Evolutionary conservation across 2,329 filamentous ascomycete species (phyloP).

Genomic region (Penicillium sclerotiorum): DNA sequence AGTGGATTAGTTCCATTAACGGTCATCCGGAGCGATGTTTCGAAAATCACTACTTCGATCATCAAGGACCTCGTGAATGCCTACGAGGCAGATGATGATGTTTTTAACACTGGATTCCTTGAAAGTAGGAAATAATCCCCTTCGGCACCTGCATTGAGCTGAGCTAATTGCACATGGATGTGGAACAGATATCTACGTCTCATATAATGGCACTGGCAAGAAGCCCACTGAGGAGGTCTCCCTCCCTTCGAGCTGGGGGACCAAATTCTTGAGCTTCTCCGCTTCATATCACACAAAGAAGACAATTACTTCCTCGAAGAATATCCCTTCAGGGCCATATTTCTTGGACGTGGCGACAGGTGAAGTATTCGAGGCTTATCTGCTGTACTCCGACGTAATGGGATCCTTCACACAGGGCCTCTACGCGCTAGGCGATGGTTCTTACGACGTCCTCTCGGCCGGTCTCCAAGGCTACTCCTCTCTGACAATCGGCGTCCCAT

Average conservation of each 20-base stretch:
- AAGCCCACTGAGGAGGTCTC: neutral
- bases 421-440: neutral
- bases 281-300: neutral
- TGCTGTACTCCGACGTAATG: slow-evolving; percentile 6
- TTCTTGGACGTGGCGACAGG: slow-evolving; percentile 2
- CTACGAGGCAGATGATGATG: slow-evolving; percentile 7
- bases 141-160: neutral
- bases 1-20: slow-evolving; percentile 8
- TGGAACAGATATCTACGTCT: neutral
- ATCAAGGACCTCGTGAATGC: neutral
- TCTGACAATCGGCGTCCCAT: slow-evolving; percentile 57
- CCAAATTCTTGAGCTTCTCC: neutral
- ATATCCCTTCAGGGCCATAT: slow-evolving; percentile 1
- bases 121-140: neutral
- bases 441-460: neutral
- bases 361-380: slow-evolving; percentile 7
- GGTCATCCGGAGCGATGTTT: slow-evolving; percentile 3
- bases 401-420: slow-evolving; percentile 6
- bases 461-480: neutral
- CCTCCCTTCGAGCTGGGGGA: neutral
- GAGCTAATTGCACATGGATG: neutral
- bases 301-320: neutral
- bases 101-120: slow-evolving; percentile 7
- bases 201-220: neutral
- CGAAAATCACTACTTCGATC: neutral